Base-by-base conservation (phyloP, 225 moss, liverwort and hornwort genomes). In the Antitrichia curtipendula region DNA sequence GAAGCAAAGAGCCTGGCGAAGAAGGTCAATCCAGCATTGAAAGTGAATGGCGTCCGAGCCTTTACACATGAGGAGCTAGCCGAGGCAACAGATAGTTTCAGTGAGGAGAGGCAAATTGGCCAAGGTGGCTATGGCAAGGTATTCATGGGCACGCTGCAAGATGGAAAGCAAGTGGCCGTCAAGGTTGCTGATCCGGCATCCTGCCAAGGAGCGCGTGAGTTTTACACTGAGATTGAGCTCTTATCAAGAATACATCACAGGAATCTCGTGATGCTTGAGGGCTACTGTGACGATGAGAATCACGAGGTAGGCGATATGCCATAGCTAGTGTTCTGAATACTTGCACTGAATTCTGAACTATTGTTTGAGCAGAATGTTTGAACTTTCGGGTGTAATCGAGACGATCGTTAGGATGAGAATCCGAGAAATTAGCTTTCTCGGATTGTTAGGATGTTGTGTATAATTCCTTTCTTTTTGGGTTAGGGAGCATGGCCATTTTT, bases 61-160 rank as follows among this genome's bases (percentile, higher is more conserved):
- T 94, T 91, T 57, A 83, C 88, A 6, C 49, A 50, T 45, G 91
- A 92, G 38, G 93, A 95, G 83, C 86, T 94, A 45, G 88, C 78
- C 18, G 36, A 84, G 40, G 94, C 94, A n/a, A 95, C 95, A 27
- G 82, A 85, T 23, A 68, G 85, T 38, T 95, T 95, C 88, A 87
- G 89, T 62, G 89, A 87, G 6, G 50, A 73, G 88, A 89, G 89
- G 4, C 43, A 25, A 29, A 90, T 95, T 34, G 95, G 94, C 19
- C 85, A 86, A 85, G 95, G 95, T 28, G 95, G 95, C 57, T 93
- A 92, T 82, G 95, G 95, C 50, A 95, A 88, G 87, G 95, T 96
- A 12, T 95, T 88, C 78, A 7, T 52, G 78, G 94, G 93, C 61
- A 82, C 62, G 65, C 74, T 95, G 50, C 87, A 22, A 66, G 89